Evolutionary conservation across 164 flowering plant genomes (phyloP).

Genomic region (Aristolochia californica): DNA sequence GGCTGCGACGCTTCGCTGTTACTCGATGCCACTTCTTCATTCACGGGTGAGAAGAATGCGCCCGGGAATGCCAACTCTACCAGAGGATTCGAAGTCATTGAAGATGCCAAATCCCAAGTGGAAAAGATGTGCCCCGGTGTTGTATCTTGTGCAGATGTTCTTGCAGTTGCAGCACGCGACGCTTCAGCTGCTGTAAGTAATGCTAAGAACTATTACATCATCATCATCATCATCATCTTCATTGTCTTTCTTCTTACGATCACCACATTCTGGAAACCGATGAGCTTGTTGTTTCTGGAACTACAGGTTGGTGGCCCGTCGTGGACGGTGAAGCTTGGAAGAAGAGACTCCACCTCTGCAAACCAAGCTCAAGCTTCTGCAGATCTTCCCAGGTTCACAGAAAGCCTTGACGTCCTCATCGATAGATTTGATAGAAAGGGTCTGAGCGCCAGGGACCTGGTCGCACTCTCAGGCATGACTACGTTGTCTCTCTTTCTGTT

Average conservation of each 20-base stretch:
- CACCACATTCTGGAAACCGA: no score
- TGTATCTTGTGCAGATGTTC: constrained; percentile 33
- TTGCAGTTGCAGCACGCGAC: constrained; percentile 18
- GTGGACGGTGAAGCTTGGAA: constrained; percentile 16
- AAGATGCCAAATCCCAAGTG: constrained; percentile 21
- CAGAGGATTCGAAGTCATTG: constrained; percentile 28
- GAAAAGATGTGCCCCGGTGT: constrained; percentile 19
- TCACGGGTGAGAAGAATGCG: constrained; percentile 25
- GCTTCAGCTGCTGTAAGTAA: constrained; percentile 10
- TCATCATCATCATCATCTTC: background rate
- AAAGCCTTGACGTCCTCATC: constrained; percentile 2
- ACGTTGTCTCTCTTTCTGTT: background rate
- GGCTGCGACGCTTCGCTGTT: constrained; percentile 33
- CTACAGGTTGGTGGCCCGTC: background rate
- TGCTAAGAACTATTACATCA: no score
- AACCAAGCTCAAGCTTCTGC: constrained; percentile 1
- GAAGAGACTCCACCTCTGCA: constrained; percentile 15
- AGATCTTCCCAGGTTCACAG: constrained; percentile 6
- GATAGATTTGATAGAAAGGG: constrained; percentile 3
- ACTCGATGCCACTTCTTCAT: constrained; percentile 19
- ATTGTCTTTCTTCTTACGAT: background rate
- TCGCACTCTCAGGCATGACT: constrained; percentile 5
- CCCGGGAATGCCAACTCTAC: constrained; percentile 17
- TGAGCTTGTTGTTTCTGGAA: background rate
- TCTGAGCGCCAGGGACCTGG: constrained; percentile 5